Evolutionary conservation across 176 grass and related monocot species (phyloP), one percentile per base, ranked within the genome.

Genomic region (Bolboschoenus planiculmis): DNA sequence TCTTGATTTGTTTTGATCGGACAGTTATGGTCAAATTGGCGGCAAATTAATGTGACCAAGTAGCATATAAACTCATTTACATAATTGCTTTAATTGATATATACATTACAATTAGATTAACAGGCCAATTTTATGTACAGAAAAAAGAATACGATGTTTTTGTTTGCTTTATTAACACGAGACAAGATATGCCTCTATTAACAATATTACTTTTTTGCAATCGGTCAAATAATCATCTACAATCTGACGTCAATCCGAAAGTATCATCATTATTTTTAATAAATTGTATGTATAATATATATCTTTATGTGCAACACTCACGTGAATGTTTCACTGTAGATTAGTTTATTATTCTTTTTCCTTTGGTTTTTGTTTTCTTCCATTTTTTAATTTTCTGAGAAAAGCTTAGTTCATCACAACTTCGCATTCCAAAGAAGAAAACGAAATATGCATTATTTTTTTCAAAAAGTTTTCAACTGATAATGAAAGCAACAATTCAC

Each of bases 241-340:
- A 76, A 76, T 76, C 16, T 30, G 71, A 48, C 23, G 13, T 76
- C 44, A 76, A 51, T 31, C 44, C 13, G 1, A 73, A 18, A 48
- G 1, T 27, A 47, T 73, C 2, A 27, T 73, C 4, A 46, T 11
- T 30, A 18, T 50, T 76, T 51, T 53, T 51, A 18, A 75, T 53
- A 33, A 77, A 8, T 53, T 71, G 2, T 40, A 24, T n/a, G n/a
- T n/a, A n/a, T n/a, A n/a, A n/a, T n/a, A n/a, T n/a, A n/a, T 24
- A 4, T 16, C 13, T 13, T 4, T 56, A 56, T 64, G 20, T 26
- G 44, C 20, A 51, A 6, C 26, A 53, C 1, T 77, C 72, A 53
- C 72, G 46, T 77, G 72, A 77, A 77, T 53, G 53, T 53, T 9
- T 24, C 40, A 77, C 72, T 77, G 46, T 77, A 51, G 26, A 27